Base-by-base conservation (phyloP, 202 grass and related monocot species). In the Sporobolus alterniflorus region DNA sequence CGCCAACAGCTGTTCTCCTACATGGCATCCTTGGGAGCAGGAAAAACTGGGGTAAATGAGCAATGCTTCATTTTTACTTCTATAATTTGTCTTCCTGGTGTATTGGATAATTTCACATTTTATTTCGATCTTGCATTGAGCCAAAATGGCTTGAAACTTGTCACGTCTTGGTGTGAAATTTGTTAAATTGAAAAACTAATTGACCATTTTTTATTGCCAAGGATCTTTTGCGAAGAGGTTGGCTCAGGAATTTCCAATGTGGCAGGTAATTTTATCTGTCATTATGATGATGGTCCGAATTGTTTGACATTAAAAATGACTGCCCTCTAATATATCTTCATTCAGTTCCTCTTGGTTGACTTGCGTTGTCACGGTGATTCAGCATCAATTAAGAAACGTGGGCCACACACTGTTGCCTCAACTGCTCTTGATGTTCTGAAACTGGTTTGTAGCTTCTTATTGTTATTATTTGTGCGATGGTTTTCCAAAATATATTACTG, bases 321-420 rank as follows among this genome's bases (percentile, higher is more conserved):
- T 65, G 21, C 57, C 54, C 74, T 67, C 17, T 76, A 3, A 46
- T 11, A 84, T 86, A 69, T 72, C 34, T 55, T 64, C 33, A 49
- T 89, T 68, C 85, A 98, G 91, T 98, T 98, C 81, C 96, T 98
- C 65, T 96, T 98, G 84, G 96, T 98, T 88, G 96, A 98, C 90
- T 90, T 98, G 82, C 91, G 91, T 63, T 98, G 93, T 69, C 96
- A 98, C 73, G 96, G 91, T 2, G 93, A 96, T 78, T 98, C 93
- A 56, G 74, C 93, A 49, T 90, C 89, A 64, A 82, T 92, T 68
- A 91, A 94, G 86, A 98, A 94, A 82, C 50, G 64, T 55, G 93
- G 91, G 50, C 93, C 96, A 30, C 93, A 98, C 67, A 94, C 83
- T 87, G 85, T 98, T 83, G 85, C 93, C 36, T 89, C 91, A 32